Evolutionary conservation across 805 yeast genomes (phyloP).

Genomic region (Scheffersomyces lignosus): DNA sequence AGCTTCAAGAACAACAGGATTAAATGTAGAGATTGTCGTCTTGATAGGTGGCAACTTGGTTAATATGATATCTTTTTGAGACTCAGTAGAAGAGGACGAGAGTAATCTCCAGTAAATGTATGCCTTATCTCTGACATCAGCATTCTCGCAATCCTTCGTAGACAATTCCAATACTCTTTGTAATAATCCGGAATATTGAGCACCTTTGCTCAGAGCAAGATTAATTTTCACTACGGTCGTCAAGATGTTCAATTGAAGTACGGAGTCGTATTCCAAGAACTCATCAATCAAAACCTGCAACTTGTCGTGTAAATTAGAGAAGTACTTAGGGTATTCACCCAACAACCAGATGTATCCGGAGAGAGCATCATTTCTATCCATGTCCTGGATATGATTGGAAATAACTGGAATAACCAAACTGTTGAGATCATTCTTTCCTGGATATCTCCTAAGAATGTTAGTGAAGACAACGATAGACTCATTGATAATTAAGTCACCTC

Average conservation of each 20-base stretch:
- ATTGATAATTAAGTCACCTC: conserved; percentile 58
- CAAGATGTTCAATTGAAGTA: conserved; percentile 59
- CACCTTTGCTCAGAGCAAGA: conserved; percentile 15
- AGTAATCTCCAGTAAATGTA: conserved; percentile 78
- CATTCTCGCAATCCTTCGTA: conserved; percentile 64
- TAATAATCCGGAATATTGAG: conserved; percentile 41
- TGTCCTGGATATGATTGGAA: conserved; percentile 45
- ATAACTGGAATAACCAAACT: conserved; percentile 57
- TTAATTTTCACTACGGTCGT: conserved; percentile 63
- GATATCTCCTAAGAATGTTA: conserved; percentile 66
- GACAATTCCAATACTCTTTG: conserved; percentile 63
- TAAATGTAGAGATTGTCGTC: conserved; percentile 69
- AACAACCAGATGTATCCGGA: conserved; percentile 67
- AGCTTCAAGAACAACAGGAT: conserved; percentile 65
- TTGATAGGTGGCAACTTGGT: conserved; percentile 69
- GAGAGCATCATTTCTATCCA: conserved; percentile 51
- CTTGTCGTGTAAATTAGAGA: conserved; percentile 51
- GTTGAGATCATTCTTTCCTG: conserved; percentile 48
- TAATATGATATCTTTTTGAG: conserved; percentile 55
- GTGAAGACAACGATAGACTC: conserved; percentile 63
- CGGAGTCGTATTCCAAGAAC: conserved; percentile 59
- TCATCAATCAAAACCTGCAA: conserved; percentile 47
- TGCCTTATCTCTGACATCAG: conserved; percentile 80
- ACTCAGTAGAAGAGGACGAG: conserved; percentile 42
- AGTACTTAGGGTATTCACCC: conserved; percentile 68